Evolutionary conservation across 805 yeast species (phyloP), one percentile per base, ranked within the genome.

Genomic region (Starmerella etchellsii): DNA sequence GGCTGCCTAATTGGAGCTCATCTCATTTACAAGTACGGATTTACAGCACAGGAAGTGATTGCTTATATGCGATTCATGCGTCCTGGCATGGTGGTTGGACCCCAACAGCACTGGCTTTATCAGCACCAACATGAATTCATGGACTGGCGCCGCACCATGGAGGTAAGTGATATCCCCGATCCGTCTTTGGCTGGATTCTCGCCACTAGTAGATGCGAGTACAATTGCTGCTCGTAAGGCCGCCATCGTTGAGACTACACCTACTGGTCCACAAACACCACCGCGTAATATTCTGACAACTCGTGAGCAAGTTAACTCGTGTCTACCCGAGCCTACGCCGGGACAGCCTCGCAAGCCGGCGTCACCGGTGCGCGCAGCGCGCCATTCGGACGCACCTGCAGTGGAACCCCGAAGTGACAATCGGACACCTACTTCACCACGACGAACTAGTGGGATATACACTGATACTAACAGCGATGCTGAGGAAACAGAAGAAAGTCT

Each of bases 31-130:
- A 84, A 95, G 2, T 91, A 88, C 59, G 96, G 96, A 0, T 91
- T 91, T 58, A 91, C 97, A 4, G 98, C 98, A 2, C 81, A 74
- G 58, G 98, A 91, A 61, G 91, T 95, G 61, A 91, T 91, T 53
- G 95, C 88, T 1, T 91, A 85, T 57, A 81, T 91, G 88, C 72
- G 98, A 59, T 81, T 91, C 73, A 70, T 91, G 48, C 74, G 98
- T 51, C 98, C 98, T 0, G 98, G 98, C 31, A 91, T 91, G 98
- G 96, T 91, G n/a, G 98, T 91, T 24, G 98, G 98, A 0, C 98
- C 98, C 2, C 98, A 91, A 61, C 98, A 91, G 59, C 98, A 91
- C 64, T 91, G 98, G 98, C 69, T 91, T 44, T 91, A 91, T 57
- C 70, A 91, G 48, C 95, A 91, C 59, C 98, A 91, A 61, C 78